Conservation (phyloP, 2,329 filamentous ascomycete genomes). For the Neofusicoccum ribis region DNA sequence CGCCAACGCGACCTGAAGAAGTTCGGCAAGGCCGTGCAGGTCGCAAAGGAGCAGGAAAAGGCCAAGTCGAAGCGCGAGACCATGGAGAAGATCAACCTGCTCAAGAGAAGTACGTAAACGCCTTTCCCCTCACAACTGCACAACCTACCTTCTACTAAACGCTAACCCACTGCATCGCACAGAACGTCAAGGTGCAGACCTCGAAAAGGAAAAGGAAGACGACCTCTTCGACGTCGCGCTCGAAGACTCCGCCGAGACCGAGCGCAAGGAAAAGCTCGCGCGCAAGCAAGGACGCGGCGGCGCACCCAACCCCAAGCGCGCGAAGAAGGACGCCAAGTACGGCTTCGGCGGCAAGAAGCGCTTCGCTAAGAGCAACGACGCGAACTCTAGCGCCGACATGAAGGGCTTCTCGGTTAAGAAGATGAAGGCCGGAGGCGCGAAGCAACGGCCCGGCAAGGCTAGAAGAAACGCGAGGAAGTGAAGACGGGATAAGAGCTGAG, state of each 20-base stretch:
- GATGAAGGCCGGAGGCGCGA: slow-evolving; percentile 65
- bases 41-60: slow-evolving; percentile 92
- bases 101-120: slow-evolving; percentile 82
- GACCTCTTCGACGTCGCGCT: slow-evolving; percentile 91
- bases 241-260: slow-evolving; percentile 63
- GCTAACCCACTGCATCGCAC: slow-evolving; percentile 26
- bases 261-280: slow-evolving; percentile 45
- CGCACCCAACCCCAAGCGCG: slow-evolving; percentile 67
- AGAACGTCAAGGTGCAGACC: slow-evolving; percentile 79
- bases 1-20: slow-evolving; percentile 96
- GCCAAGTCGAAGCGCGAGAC: slow-evolving; percentile 90
- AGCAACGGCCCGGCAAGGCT: slow-evolving; percentile 42
- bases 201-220: slow-evolving; percentile 70
- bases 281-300: slow-evolving; percentile 38
- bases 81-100: slow-evolving; percentile 87
- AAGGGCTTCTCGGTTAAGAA: slow-evolving; percentile 76
- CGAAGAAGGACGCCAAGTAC: slow-evolving; percentile 93
- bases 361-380: slow-evolving; percentile 86
- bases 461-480: slow-evolving; percentile 29
- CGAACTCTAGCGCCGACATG: slow-evolving; percentile 76
- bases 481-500: background rate
- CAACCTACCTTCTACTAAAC: background rate
- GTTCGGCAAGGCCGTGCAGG: slow-evolving; percentile 97
- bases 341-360: slow-evolving; percentile 97
- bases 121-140: background rate